phyloP scores from a whole-genome alignment of 768 basidiomycete species.

The Hericium coralloides region DNA sequence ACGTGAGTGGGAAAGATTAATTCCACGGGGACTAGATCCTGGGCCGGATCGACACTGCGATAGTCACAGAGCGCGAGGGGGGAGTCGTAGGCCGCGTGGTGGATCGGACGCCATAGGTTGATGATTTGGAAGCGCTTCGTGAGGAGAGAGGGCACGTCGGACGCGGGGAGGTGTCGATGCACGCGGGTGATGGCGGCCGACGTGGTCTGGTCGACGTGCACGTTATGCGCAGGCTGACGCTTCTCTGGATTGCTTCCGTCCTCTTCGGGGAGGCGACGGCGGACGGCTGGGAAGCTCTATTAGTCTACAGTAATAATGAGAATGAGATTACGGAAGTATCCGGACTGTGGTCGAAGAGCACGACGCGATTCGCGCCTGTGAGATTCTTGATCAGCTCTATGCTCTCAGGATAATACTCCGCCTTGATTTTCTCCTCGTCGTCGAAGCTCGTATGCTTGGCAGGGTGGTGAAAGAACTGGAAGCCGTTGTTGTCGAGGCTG shows the following conservation, averaged over 20 bases:
- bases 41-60: conserved; percentile 27
- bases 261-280: conserved; percentile 31
- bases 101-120: conserved; percentile 47
- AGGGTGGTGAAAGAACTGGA: conserved; percentile 32
- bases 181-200: conserved; percentile 32
- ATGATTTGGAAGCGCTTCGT: conserved; percentile 42
- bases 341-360: conserved; percentile 59
- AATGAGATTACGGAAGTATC: conserved; percentile 1
- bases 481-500: conserved; percentile 42
- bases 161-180: conserved; percentile 31
- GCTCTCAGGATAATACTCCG: conserved; percentile 55
- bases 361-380: conserved; percentile 50
- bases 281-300: conserved; percentile 26
- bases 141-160: conserved; percentile 30
- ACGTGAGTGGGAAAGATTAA: conserved; percentile 33
- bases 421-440: conserved; percentile 39
- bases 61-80: conserved; percentile 42
- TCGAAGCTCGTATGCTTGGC: conserved; percentile 39
- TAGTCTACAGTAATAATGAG: neutral
- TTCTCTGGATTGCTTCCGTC: conserved; percentile 27
- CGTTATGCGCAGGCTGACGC: conserved; percentile 33
- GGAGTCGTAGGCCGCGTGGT: conserved; percentile 34
- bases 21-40: conserved; percentile 29
- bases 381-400: conserved; percentile 46
- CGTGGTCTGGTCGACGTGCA: conserved; percentile 40